Evolutionary conservation across 345 rosid species (phyloP), one percentile per base, ranked within the genome.

Genomic region (Sisymbrium irio): DNA sequence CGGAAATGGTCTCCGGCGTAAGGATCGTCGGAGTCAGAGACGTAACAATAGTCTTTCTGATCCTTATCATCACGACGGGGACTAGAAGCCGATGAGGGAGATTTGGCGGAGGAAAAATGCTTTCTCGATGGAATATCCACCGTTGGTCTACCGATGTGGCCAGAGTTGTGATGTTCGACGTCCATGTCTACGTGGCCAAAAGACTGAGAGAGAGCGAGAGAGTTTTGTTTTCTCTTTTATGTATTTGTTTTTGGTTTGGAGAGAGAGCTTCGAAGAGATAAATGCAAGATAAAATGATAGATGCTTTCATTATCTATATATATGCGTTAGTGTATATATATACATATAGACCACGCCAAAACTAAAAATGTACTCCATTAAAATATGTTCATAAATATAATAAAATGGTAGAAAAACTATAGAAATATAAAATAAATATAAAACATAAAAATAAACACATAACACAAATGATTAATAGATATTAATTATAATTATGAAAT

Each of bases 1-100:
- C 97, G 86, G 63, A 91, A 94, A 54, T 94, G 90, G 56, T 94
- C 96, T 5, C 89, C 82, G 28, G 88, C 84, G 78, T 89, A 91
- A 1, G 93, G 89, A 71, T 88, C 85, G 0, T 79, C 62, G 13
- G 81, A 72, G 75, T 81, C 88, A 6, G 78, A 54, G 25, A 82
- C 84, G 30, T 69, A 73, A 12, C 30, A 72, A 15, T 50, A 28
- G 8, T 77, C 73, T 3, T 41, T 49, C 13, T 10, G 9, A 49
- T 17, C 55, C 19, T 78, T 80, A 72, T 81, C 77, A 71, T 33
- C 19, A 2, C 25, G 60, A 12, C 25, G 13, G 1, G 78, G 73
- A 50, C 74, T 75, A 35, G 71, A 66, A 55, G 65, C 36, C 5
- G 71, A 42, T 2, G 57, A 50, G 0, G 65, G 74, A 9, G 76